These are phyloP conservation scores for Chaetothyriales sp. DNA, from an alignment of 2,329 filamentous ascomycete species.

Conservation along the genomic window DNA sequence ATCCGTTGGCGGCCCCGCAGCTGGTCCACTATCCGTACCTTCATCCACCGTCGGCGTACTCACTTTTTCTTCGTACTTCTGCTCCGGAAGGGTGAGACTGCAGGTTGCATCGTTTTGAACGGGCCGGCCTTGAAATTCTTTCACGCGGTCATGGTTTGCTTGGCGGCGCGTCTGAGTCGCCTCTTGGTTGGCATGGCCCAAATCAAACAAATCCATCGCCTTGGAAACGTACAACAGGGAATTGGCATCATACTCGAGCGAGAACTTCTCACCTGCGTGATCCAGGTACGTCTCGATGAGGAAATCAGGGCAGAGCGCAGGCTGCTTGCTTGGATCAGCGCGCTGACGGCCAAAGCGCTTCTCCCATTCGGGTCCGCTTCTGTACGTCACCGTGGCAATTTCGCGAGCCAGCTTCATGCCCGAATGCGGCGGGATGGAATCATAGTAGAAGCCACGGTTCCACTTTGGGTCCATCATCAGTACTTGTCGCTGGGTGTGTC, in stretches of 20 bases:
- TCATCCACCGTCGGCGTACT: constrained; percentile 22
- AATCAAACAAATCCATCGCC: constrained; percentile 95
- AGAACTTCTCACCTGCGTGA: constrained; percentile 97
- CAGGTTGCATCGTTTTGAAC: constrained; percentile 41
- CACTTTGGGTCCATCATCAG: constrained; percentile 99
- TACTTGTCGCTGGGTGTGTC: constrained; percentile 91
- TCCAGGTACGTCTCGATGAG: constrained; percentile 96
- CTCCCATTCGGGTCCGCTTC: constrained; percentile 95
- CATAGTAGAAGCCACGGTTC: constrained; percentile 91
- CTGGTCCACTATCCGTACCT: constrained; percentile 19
- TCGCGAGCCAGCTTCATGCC: constrained; percentile 97
- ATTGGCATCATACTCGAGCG: constrained; percentile 89
- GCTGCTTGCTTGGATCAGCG: constrained; percentile 72
- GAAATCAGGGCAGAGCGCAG: constrained; percentile 92
- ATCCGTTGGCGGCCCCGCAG: constrained; percentile 57
- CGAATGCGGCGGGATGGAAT: constrained; percentile 69
- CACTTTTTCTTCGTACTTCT: constrained; percentile 78
- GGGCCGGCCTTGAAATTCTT: constrained; percentile 24
- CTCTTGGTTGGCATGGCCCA: constrained; percentile 58
- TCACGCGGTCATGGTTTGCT: constrained; percentile 45
- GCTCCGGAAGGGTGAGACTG: constrained; percentile 66
- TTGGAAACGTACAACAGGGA: constrained; percentile 93
- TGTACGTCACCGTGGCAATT: constrained; percentile 94
- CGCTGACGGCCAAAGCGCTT: constrained; percentile 77
- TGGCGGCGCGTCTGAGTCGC: constrained; percentile 49